Evolutionary conservation across 2,329 filamentous ascomycete species (phyloP), one percentile per base, ranked within the genome.

Genomic region (Nigrospora osmanthi): DNA sequence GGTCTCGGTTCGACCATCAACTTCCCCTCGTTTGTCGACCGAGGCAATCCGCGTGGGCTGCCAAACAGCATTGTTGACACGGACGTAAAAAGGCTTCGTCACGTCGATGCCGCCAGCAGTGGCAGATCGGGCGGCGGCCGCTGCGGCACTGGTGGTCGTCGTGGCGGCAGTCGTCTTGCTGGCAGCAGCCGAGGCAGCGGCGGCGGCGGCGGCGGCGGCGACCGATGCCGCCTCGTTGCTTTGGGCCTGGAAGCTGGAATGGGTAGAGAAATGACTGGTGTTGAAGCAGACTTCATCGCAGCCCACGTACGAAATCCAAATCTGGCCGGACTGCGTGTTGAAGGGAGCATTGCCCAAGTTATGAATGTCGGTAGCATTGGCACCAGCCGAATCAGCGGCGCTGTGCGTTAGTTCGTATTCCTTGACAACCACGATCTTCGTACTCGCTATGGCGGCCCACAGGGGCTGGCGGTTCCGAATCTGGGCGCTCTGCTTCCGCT

Each of bases 361-460:
- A 66, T 88, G 83, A 60, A 85, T 81, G 58, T 88, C 84, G 58
- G 82, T 87, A 55, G 82, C 81, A 60, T 87, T 84, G 53, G 85
- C 82, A 57, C 84, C 84, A 31, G 78, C 80, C 42, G 82, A 84
- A 66, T 89, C 86, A 45, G 80, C 79, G 48, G 84, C 78, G 47
- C 83, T 81, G 61, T 87, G 82, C 53, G 87, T 91, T 61, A 94
- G 79, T 67, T 89, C 85, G 56, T 88, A 87, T 66, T 89, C 90
- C 69, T 95, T 93, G 60, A 94, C 83, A 68, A 95, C 89, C 56
- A 93, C 91, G 62, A 96, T 90, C 74, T 96, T 96, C 60, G 90
- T 95, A 68, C 89, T 95, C 42, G 90, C 90, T 55, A 96, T 78
- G 40, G 90, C 90, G 52, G 90, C 89, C 90, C 90, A 96, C 52